Evolutionary conservation across 1,139 yeast species (phyloP), one percentile per base, ranked within the genome.

Genomic region (Magnusiomyces fungicola): DNA sequence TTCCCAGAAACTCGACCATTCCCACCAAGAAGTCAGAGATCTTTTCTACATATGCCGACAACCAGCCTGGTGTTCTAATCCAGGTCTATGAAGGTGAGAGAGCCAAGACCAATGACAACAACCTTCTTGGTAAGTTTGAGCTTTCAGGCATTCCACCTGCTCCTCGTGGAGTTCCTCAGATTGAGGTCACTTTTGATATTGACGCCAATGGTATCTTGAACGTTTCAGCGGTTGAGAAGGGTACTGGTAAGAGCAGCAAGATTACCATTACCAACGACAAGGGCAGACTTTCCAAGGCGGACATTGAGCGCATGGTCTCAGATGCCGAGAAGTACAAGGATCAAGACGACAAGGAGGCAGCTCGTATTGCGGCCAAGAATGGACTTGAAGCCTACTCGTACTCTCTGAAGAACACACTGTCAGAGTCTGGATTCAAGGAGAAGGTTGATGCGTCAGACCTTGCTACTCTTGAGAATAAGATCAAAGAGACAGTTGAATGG

Each of bases 81-180:
- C 89, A 89, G 78, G 95, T 86, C 60, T 86, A 76, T 74, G 95
- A 86, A 75, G 95, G 95, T 80, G 95, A 86, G 78, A 84, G 95
- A 76, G 87, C 90, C 67, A 79, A 81, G 73, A 85, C 95, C 60
- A 83, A 86, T 80, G 95, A 87, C 76, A 86, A 87, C 84, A 86
- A 86, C 81, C 74, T 86, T 72, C 83, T 86, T 68, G 95, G 95
- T 75, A 86, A 86, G 80, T 86, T 86, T 73, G 92, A 89, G 70
- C 80, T 86, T 67, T 75, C 89, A 63, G 95, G 95, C 70, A 86
- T 86, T 60, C 95, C 95, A 68, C 95, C 95, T 66, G 95, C 95
- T 55, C 95, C 95, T 72, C 86, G 92, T 76, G 95, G 95, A 78
- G 95, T 86, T 59, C 95, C 95, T 66, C 94, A 86, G 76, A 85